Conservation (phyloP, 768 basidiomycete species). For the Lactarius quietus region DNA sequence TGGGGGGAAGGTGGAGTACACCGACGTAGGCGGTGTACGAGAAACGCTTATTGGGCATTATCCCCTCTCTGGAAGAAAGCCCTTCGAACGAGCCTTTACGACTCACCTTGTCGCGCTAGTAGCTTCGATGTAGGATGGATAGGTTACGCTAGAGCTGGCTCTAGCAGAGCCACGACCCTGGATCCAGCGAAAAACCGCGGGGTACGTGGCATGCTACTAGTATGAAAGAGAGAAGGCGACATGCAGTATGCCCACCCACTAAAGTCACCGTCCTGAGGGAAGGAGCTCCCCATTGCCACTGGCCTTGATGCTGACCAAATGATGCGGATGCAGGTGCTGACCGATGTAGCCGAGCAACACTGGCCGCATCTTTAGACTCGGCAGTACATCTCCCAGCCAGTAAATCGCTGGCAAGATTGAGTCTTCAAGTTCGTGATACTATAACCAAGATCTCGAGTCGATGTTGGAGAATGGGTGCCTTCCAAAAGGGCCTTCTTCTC, state of each 20-base stretch:
- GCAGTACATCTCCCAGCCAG: neutral
- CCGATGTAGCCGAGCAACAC: neutral
- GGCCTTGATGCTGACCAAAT: neutral
- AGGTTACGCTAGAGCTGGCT: neutral
- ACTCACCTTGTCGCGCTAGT: neutral
- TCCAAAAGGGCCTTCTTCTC: too few species aligned
- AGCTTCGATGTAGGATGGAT: too few species aligned
- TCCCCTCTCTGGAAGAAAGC: neutral
- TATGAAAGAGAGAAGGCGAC: neutral
- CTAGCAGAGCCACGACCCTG: neutral
- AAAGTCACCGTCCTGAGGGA: neutral
- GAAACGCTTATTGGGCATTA: neutral
- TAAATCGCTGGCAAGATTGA: too few species aligned
- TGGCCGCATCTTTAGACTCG: neutral
- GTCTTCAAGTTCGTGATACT: too few species aligned
- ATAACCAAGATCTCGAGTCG: neutral
- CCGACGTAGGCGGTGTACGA: neutral
- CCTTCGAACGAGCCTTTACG: neutral
- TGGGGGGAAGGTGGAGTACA: neutral
- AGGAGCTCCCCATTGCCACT: neutral
- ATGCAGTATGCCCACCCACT: neutral
- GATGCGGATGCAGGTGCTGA: neutral
- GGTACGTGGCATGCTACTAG: neutral
- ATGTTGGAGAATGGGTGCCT: neutral
- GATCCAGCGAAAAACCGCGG: neutral